Conservation (phyloP, 1,284 basidiomycete genomes). For the Pterulicium gracile region DNA sequence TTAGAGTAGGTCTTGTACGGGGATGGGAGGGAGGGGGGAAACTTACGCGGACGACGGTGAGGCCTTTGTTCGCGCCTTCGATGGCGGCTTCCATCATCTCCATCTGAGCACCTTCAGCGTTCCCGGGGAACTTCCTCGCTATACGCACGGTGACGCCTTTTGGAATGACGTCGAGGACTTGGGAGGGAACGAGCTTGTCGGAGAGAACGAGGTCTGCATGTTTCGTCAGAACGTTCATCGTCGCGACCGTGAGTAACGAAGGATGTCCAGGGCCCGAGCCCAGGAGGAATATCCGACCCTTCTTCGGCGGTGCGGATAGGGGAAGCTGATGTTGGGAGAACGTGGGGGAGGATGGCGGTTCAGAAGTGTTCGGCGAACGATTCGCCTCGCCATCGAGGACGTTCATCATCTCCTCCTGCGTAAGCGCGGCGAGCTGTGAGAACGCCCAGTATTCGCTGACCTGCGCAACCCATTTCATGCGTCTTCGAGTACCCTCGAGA, state of each 20-base stretch:
- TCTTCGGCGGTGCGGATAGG: conserved; percentile 20
- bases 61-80: conserved; percentile 67
- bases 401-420: conserved; percentile 55
- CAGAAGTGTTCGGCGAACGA: conserved; percentile 11
- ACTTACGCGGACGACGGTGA: conserved; percentile 79
- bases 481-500: conserved; percentile 42
- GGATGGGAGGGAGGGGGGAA: conserved; percentile 5
- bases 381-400: conserved; percentile 37
- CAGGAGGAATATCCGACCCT: conserved; percentile 76
- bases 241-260: conserved; percentile 81
- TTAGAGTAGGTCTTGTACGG: conserved; percentile 3
- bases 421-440: conserved; percentile 63
- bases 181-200: conserved; percentile 94
- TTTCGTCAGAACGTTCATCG: conserved; percentile 70
- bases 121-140: conserved; percentile 95
- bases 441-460: conserved; percentile 93
- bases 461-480: conserved; percentile 85
- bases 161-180: conserved; percentile 85
- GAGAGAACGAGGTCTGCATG: conserved; percentile 82
- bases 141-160: conserved; percentile 63
- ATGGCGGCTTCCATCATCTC: conserved; percentile 91
- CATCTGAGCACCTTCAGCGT: conserved; percentile 87
- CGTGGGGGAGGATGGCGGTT: conserved; percentile 10
- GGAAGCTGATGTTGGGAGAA: conserved; percentile 17
- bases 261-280: conserved; percentile 96